Conservation (phyloP, 805 yeast genomes). For the Myxozyma mucilagina region DNA sequence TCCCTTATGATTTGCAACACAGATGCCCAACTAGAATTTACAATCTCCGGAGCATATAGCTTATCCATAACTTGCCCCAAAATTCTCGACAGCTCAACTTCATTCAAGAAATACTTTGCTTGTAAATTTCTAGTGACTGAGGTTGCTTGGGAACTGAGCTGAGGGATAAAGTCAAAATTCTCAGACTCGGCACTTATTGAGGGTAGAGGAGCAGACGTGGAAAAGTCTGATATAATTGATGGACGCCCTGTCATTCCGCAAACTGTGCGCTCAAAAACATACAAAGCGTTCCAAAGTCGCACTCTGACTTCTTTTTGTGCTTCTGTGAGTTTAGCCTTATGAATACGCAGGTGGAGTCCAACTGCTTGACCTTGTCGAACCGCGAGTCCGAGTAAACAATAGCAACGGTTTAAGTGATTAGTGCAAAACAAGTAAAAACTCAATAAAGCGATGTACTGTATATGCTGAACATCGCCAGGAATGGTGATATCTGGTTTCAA, state of each 20-base stretch:
- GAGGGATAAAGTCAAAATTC: conserved; percentile 19
- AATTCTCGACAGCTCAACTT: conserved; percentile 10
- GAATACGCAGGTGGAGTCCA: conserved; percentile 18
- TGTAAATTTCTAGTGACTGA: conserved; percentile 1
- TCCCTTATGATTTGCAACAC: conserved; percentile 14
- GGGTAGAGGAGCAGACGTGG: conserved; percentile 17
- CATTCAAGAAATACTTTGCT: conserved; percentile 12
- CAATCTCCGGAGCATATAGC: conserved; percentile 17
- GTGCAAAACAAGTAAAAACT: conserved; percentile 21
- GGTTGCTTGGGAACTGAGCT: conserved; percentile 2
- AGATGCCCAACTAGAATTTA: conserved; percentile 8
- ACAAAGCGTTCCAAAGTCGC: conserved; percentile 20
- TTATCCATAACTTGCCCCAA: conserved; percentile 22
- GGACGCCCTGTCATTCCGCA: conserved; percentile 26
- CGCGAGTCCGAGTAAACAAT: conserved; percentile 23
- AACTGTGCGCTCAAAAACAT: conserved; percentile 22
- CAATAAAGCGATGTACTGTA: conserved; percentile 19
- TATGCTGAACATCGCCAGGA: conserved; percentile 25
- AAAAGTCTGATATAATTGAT: conserved; percentile 16
- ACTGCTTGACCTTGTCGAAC: conserved; percentile 21
- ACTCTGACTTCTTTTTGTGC: conserved; percentile 22
- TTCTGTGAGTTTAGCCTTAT: conserved; percentile 14
- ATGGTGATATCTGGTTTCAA: conserved; percentile 20
- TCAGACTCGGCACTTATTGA: conserved; percentile 16
- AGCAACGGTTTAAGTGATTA: conserved; percentile 19